Evolutionary conservation across 208 protist species (phyloP), one percentile per base, ranked within the genome.

Genomic region (Vickermania spadyakhi): DNA sequence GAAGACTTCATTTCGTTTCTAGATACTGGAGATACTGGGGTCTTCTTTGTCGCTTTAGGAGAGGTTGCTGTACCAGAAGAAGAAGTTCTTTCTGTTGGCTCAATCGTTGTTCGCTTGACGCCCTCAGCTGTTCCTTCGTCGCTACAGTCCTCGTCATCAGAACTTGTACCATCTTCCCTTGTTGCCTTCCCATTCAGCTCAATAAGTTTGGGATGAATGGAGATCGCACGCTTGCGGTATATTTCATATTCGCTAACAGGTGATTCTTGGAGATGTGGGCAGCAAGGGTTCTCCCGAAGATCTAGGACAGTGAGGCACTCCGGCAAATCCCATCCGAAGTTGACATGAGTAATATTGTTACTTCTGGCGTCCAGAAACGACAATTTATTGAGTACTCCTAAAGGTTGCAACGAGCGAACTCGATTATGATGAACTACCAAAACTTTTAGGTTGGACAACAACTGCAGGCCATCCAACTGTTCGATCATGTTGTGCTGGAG

Each of bases 351-450:
- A 29, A 94, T 58, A 59, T 31, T 14, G 72, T 94, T 94, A 67
- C 66, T 54, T 26, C 74, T 59, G 11, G 71, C 72, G 59, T 94
- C 83, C 0, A 94, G 28, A 68, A 81, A 91, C 2, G 64, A 73
- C 49, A 94, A 66, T 14, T 60, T 23, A 28, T 66, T 58, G 5
- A 94, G 58, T 25, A 61, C 28, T 2, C 71, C 73, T 18, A 91
- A 65, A 25, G 80, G 73, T 14, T 61, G 72, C 22, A 88, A 60
- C 14, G 70, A 70, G n/a, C 49, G 50, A 28, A 94, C 61, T 0
- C 27, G 21, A 56, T 94, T 94, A 69, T 94, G 86, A 58, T 84
- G 79, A 28, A 88, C 63, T 27, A 89, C 86, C 3, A 90, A 57
- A 64, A 89, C 81, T 14, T 63, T 67, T 11, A 94, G 73, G 25